Conservation (phyloP, 2,329 filamentous ascomycete genomes). For the Sporothrix brasiliensis region DNA sequence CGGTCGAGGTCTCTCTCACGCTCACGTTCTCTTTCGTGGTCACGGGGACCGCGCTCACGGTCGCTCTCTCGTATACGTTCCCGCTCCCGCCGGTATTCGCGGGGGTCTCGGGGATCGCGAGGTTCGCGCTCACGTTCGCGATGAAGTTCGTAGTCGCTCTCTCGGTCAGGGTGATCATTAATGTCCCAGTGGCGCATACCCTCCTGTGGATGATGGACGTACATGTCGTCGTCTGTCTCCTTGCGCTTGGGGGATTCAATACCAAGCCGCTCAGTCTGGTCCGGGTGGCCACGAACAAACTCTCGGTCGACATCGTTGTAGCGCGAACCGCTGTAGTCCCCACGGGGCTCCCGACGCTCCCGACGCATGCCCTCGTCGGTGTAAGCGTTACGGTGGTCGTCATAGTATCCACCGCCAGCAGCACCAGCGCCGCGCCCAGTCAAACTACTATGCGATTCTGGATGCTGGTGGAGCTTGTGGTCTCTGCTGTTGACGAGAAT, state of each 20-base stretch:
- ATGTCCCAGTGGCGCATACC: slow-evolving; percentile 31
- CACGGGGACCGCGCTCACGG: slow-evolving; percentile 37
- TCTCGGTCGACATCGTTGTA: slow-evolving; percentile 23
- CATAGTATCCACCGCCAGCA: slow-evolving; percentile 14
- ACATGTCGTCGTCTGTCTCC: slow-evolving; percentile 33
- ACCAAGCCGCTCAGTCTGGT: slow-evolving; percentile 27
- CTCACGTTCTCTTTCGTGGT: slow-evolving; percentile 29
- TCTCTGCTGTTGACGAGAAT: slow-evolving; percentile 35
- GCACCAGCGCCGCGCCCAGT: background rate
- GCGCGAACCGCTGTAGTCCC: background rate
- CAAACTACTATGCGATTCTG: background rate
- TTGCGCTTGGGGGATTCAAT: slow-evolving; percentile 30
- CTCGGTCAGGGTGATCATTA: slow-evolving; percentile 24
- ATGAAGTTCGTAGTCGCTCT: slow-evolving; percentile 9
- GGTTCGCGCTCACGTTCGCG: slow-evolving; percentile 30
- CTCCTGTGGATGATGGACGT: slow-evolving; percentile 33
- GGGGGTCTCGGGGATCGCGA: background rate
- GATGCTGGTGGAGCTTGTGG: slow-evolving; percentile 30
- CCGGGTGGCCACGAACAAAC: slow-evolving; percentile 18
- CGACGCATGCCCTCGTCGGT: slow-evolving; percentile 30
- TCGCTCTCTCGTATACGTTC: slow-evolving; percentile 8
- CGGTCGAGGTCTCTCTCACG: slow-evolving; percentile 33
- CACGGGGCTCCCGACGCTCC: slow-evolving; percentile 21
- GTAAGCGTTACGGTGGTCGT: slow-evolving; percentile 24
- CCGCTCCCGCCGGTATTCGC: background rate